These are phyloP conservation scores for Trichoderma atroviride DNA, from an alignment of 2,329 filamentous ascomycete species.

Conservation along the genomic window DNA sequence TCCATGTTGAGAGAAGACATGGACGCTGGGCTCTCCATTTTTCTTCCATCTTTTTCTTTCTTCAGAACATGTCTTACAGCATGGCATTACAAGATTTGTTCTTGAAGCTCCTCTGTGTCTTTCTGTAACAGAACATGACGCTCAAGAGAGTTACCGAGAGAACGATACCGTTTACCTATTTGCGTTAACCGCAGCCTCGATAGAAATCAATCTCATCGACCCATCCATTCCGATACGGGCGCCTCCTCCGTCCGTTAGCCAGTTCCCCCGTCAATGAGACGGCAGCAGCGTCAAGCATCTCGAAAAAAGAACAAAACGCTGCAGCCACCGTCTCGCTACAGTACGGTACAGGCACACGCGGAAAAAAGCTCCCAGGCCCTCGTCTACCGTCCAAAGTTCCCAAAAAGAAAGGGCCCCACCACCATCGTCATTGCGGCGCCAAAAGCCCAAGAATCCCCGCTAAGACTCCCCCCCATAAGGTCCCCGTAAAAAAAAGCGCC, in stretches of 20 bases:
- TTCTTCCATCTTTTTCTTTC: background rate
- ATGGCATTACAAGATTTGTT: background rate
- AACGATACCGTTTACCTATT: background rate
- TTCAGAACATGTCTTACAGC: background rate
- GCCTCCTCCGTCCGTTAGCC: background rate
- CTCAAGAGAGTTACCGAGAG: background rate
- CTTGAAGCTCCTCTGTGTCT: background rate
- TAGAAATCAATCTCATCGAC: background rate
- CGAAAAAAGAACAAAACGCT: background rate
- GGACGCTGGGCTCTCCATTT: background rate
- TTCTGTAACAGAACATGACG: background rate
- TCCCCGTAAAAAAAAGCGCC: background rate
- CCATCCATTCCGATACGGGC: background rate
- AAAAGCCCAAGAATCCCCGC: conserved; percentile 28
- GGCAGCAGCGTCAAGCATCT: background rate
- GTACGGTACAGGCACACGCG: background rate
- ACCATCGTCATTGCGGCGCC: conserved; percentile 29
- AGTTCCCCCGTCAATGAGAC: background rate
- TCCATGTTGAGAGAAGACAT: background rate
- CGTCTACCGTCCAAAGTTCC: background rate
- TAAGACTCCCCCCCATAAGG: conserved; percentile 3
- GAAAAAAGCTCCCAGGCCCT: background rate
- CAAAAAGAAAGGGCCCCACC: conserved; percentile 19
- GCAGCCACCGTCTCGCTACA: conserved; percentile 14
- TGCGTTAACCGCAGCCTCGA: background rate